A percentile compares a stretch with the other conserved stretches of the same genome.
Evolutionary conservation across 1,139 yeast species (phyloP).

Genomic region (Geotrichum histeridarum): DNA sequence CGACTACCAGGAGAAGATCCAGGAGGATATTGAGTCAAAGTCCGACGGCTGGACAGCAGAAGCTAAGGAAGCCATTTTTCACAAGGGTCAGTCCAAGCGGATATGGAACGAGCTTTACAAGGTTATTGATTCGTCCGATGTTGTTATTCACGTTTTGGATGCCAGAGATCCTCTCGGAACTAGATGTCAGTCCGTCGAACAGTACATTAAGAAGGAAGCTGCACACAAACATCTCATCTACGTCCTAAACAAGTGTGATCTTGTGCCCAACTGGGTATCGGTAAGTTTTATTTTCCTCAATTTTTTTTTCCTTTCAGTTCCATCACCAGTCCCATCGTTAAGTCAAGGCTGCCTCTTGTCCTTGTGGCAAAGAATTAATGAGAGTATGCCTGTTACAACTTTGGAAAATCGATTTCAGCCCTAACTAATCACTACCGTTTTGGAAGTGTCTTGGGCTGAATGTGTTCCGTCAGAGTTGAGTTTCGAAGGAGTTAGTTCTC

Average conservation of each 20-base stretch:
- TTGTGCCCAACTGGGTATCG: constrained; percentile 99
- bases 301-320: neutral
- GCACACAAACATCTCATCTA: constrained; percentile 94
- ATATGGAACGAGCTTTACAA: constrained; percentile 97
- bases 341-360: constrained; percentile 40
- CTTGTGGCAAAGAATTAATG: constrained; percentile 31
- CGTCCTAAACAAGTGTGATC: constrained; percentile 94
- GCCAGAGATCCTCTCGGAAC: constrained; percentile 98
- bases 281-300: constrained; percentile 33
- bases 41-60: constrained; percentile 73
- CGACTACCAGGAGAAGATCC: constrained; percentile 65
- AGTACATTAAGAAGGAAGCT: constrained; percentile 86
- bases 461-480: constrained; percentile 48
- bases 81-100: constrained; percentile 95
- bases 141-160: constrained; percentile 90
- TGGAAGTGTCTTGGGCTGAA: constrained; percentile 42
- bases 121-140: constrained; percentile 96
- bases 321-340: constrained; percentile 28
- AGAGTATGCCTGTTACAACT: constrained; percentile 74
- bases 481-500: constrained; percentile 17
- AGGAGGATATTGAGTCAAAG: constrained; percentile 50
- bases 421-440: constrained; percentile 46
- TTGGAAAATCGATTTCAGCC: constrained; percentile 78
- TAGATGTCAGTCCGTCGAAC: constrained; percentile 88
- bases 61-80: constrained; percentile 92